Evolutionary conservation across 148 eudicot species (phyloP).

Genomic region (Vaccinium darrowii): DNA sequence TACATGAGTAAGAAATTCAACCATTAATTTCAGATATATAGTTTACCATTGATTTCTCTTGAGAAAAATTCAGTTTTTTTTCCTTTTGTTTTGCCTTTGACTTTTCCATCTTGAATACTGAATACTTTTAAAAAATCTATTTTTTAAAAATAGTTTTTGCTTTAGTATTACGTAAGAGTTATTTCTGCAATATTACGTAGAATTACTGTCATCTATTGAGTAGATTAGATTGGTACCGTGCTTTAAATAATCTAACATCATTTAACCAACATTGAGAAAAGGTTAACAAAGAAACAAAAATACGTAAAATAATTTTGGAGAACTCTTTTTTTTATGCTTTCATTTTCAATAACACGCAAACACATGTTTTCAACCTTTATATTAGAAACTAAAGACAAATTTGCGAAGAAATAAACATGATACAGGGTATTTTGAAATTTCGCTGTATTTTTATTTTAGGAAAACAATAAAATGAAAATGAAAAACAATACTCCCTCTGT

Average conservation of each 20-base stretch:
- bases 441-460: too few relatives aligned
- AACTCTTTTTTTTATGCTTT: background rate
- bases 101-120: background rate
- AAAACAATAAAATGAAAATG: too few relatives aligned
- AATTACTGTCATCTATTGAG: background rate
- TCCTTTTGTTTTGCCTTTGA: background rate
- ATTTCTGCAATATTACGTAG: background rate
- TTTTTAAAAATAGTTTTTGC: too few relatives aligned
- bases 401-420: too few relatives aligned
- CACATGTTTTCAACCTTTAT: background rate
- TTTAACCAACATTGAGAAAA: background rate
- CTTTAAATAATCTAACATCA: background rate
- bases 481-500: too few relatives aligned
- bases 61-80: background rate
- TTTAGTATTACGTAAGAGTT: background rate
- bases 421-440: background rate
- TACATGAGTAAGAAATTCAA: background rate
- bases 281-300: too few relatives aligned
- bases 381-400: background rate
- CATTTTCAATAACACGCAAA: background rate
- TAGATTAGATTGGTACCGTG: background rate
- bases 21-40: background rate
- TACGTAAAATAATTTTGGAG: background rate
- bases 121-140: background rate
- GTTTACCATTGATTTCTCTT: background rate